Evolutionary conservation across 805 yeast species (phyloP), one percentile per base, ranked within the genome.

Genomic region (Blastobotrys parvus): DNA sequence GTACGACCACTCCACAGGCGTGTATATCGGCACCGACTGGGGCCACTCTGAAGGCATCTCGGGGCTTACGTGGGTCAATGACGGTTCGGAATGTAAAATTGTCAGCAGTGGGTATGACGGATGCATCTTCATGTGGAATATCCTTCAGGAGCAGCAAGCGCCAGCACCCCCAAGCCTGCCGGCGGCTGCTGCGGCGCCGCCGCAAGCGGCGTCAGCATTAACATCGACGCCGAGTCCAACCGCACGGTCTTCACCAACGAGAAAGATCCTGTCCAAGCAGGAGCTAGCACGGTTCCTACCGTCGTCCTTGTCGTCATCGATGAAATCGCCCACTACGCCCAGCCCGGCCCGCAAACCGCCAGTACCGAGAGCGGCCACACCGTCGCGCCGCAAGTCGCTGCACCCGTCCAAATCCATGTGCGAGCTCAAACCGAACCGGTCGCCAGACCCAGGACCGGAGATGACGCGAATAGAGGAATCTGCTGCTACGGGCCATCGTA

Each of bases 1-100:
- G 1, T 78, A 72, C 53, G 65, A 67, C 22, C 71, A 68, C 47
- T 44, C 52, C 1, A 64, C 63, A 5, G 82, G 80, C 1, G 71
- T 62, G 39, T 68, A 68, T 7, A 35, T 77, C 7, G 67, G 74
- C 5, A 64, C 71, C 0, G 72, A 67, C 38, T 81, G 82, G 82
- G 89, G 76, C 0, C 80, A 74, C 49, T 69, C 78, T 0, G 78
- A 78, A 32, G 58, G 70, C 0, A 68, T 78, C 3, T 56, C 73
- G 11, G 72, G 75, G 0, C 44, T 80, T 1, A 48, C 48, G 3
- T 49, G 56, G 48, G 44, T 48, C 2, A 42, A 46, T 2, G 41
- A 34, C 10, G 21, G 19, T 0, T 44, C 20, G 6, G n/a, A 32
- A 11, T 27, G 43, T 13, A 43, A 38, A 11, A 31, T 53, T 13